Conservation (phyloP, 805 yeast genomes). For the Sugiyamaella americana region DNA sequence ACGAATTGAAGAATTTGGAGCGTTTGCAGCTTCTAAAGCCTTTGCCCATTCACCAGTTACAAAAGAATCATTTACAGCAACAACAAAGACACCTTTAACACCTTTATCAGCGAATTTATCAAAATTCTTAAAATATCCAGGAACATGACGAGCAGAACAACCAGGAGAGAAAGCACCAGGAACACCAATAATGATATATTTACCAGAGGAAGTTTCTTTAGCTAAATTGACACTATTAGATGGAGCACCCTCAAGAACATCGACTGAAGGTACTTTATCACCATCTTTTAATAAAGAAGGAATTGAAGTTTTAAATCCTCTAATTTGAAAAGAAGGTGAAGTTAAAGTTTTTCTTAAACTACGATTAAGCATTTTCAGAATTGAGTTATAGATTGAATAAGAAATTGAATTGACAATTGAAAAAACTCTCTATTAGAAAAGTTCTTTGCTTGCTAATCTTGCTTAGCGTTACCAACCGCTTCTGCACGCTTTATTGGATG, state of each 20-base stretch:
- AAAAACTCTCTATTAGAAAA: too few relatives aligned
- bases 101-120: conserved; percentile 59
- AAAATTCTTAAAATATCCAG: conserved; percentile 57
- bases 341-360: not conserved
- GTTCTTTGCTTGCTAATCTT: too few relatives aligned
- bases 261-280: conserved; percentile 51
- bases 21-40: conserved; percentile 22
- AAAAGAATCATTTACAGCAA: conserved; percentile 83
- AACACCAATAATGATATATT: conserved; percentile 51
- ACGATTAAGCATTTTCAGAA: not conserved
- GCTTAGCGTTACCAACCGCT: too few relatives aligned
- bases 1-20: conserved; percentile 35
- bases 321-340: not conserved
- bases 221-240: conserved; percentile 55
- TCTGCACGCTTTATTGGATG: too few relatives aligned
- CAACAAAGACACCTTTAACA: conserved; percentile 52
- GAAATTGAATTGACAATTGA: too few relatives aligned
- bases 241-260: conserved; percentile 57
- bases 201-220: conserved; percentile 41
- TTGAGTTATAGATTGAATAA: too few relatives aligned
- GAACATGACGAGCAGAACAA: conserved; percentile 66
- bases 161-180: conserved; percentile 82
- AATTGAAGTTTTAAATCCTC: conserved; percentile 16
- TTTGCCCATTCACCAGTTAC: conserved; percentile 79
- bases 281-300: conserved; percentile 47